Base-by-base conservation (phyloP, 106 monocot genomes). In the Gastrodia elata region DNA sequence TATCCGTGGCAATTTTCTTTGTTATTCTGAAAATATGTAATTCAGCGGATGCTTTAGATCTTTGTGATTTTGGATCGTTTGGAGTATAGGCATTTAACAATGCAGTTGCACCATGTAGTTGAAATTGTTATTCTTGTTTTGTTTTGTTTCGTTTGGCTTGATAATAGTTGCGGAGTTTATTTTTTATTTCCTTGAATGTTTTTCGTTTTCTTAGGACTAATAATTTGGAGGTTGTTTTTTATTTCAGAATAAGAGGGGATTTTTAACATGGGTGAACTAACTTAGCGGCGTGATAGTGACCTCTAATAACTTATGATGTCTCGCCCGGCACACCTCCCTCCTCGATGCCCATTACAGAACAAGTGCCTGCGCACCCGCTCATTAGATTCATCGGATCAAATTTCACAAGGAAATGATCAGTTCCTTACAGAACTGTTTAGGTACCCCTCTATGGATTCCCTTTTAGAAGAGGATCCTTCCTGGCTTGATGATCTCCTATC, bases 401-500 rank as follows among this genome's bases (percentile, higher is more conserved):
- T 48, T 40, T 30, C 40, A 39, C 73, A 55, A 27, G 79, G 35
- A 7, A 84, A 74, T 42, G 72, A 79, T 35, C 72, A 81, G 32
- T 61, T 52, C 55, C 32, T 18, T 42, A 33, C 71, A 3, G 61
- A 80, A 11, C 82, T 76, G 33, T 72, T 75, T 64, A 82, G 83
- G 40, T 67, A 76, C 48, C 77, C 76, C 36, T 84, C 85, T 1
- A 82, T 83, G 28, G 81, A 71, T 49, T 78, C 87, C 22, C 64
- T 81, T 22, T 79, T 90, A 25, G 80, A 80, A 43, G 92, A 89
- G 34, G 76, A 82, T 32, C 13, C 67, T 6, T 77, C 71, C 18
- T 92, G 95, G 91, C 40, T 96, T 20, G 92, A 92, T 65, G 90
- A 92, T 25, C 81, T 88, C 37, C 61, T 90, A 39, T 72, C 67